Evolutionary conservation across 1,139 yeast species (phyloP).

Genomic region (Debaryomyces sp.): DNA sequence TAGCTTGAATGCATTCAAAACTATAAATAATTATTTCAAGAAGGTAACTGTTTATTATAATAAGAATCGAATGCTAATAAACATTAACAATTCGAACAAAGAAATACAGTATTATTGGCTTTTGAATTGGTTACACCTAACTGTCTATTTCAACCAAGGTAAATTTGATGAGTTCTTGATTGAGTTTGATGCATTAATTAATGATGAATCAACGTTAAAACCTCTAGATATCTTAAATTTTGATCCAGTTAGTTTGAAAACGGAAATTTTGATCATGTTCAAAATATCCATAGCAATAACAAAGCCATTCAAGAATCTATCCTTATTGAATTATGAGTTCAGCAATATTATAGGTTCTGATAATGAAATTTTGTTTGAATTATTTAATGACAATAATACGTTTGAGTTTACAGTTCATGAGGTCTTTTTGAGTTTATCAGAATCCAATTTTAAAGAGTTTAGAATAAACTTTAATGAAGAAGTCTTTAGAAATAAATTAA

Average conservation of each 20-base stretch:
- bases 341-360: not conserved
- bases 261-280: constrained; percentile 28
- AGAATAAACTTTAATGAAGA: constrained; percentile 14
- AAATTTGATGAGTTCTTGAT: constrained; percentile 26
- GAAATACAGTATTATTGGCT: constrained; percentile 27
- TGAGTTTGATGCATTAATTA: constrained; percentile 23
- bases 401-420: constrained; percentile 14
- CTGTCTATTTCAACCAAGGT: constrained; percentile 28
- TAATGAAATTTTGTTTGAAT: constrained; percentile 8
- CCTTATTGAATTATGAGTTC: constrained; percentile 15
- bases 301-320: constrained; percentile 33
- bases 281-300: constrained; percentile 28
- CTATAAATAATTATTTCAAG: constrained; percentile 22
- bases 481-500: constrained; percentile 14
- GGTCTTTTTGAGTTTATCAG: constrained; percentile 19
- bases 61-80: constrained; percentile 23
- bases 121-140: constrained; percentile 24
- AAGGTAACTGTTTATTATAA: constrained; percentile 24
- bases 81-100: constrained; percentile 6
- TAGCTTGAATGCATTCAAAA: constrained; percentile 14
- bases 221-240: constrained; percentile 9
- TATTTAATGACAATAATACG: constrained; percentile 12
- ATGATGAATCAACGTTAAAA: constrained; percentile 10
- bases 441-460: constrained; percentile 18
- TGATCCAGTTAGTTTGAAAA: constrained; percentile 16